These are phyloP conservation scores for Pistacia integerrima DNA, from an alignment of 345 rosid genomes.

Conservation along the genomic window DNA sequence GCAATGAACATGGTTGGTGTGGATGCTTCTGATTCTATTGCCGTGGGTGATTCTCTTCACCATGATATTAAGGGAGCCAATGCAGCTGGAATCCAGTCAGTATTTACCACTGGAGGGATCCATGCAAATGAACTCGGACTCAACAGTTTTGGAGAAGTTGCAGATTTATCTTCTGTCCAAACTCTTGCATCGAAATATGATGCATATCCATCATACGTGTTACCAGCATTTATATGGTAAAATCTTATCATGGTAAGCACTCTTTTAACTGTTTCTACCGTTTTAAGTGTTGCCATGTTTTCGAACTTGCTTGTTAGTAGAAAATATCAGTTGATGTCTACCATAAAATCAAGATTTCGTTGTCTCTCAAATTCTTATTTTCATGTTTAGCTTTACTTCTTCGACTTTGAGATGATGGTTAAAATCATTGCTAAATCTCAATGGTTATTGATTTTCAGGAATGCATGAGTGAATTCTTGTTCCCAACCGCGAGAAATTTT, in stretches of 20 bases:
- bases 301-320: not conserved
- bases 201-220: slow-evolving; percentile 64
- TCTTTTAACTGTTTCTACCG: not conserved
- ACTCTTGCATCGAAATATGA: slow-evolving; percentile 60
- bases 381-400: not conserved
- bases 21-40: slow-evolving; percentile 59
- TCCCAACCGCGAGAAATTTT: not conserved
- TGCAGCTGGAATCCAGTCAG: slow-evolving; percentile 72
- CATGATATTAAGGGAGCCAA: slow-evolving; percentile 93
- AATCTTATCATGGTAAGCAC: slow-evolving; percentile 14
- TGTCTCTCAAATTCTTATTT: not conserved
- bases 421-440: not conserved
- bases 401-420: not conserved
- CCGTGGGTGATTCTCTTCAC: slow-evolving; percentile 91
- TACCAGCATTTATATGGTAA: slow-evolving; percentile 81
- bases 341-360: not conserved
- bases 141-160: slow-evolving; percentile 55
- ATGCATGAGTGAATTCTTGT: not conserved
- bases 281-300: not conserved
- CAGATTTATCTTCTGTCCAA: slow-evolving; percentile 56
- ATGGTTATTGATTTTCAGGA: slow-evolving; percentile 1
- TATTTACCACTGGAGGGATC: slow-evolving; percentile 73
- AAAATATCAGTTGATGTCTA: not conserved
- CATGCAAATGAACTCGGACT: slow-evolving; percentile 84
- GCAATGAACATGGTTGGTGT: slow-evolving; percentile 75